Percentiles rank a stretch among this genome's conserved stretches.
Conservation (phyloP, 192 early-diverging fungal genomes). For the Phycomyces blakesleeanus region DNA sequence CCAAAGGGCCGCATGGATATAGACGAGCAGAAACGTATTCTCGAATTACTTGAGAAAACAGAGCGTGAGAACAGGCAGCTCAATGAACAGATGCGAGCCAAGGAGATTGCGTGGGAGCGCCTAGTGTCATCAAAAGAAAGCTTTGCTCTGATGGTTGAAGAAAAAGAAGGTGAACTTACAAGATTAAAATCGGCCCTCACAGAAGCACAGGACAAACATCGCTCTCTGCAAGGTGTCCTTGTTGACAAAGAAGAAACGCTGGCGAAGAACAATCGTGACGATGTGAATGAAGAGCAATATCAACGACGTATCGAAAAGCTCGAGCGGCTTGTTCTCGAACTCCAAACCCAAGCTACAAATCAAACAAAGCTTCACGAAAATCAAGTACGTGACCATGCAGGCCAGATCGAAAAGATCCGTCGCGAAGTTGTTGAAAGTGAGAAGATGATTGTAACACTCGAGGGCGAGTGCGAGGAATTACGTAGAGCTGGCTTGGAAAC, state of each 20-base stretch:
- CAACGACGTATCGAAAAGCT: conserved; percentile 15
- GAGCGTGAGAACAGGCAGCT: conserved; percentile 9
- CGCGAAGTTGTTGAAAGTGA: conserved; percentile 13
- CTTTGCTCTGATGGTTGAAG: conserved; percentile 9
- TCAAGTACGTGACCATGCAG: conserved; percentile 10
- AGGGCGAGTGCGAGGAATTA: conserved; percentile 36
- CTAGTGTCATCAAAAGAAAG: conserved; percentile 25
- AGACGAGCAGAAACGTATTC: conserved; percentile 6
- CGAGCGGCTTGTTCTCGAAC: conserved; percentile 4
- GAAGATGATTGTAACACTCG: conserved; percentile 19
- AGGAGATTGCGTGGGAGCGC: conserved; percentile 23
- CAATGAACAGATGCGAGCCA: conserved; percentile 7
- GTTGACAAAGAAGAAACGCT: conserved; percentile 7
- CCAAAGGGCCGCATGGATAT: not conserved
- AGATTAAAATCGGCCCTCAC: not conserved
- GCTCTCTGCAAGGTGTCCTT: not conserved
- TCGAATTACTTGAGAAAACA: conserved; percentile 18
- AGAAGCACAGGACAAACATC: not conserved
- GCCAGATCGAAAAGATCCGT: conserved; percentile 28
- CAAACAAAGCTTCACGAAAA: not conserved
- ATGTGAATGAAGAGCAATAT: conserved; percentile 14
- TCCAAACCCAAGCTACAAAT: not conserved
- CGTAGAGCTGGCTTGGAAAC: conserved; percentile 38
- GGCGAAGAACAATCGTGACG: conserved; percentile 5
- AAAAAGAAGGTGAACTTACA: not conserved